These are phyloP conservation scores for Papiliotrema fonsecae DNA, from an alignment of 1,284 basidiomycete species.

Conservation along the genomic window DNA sequence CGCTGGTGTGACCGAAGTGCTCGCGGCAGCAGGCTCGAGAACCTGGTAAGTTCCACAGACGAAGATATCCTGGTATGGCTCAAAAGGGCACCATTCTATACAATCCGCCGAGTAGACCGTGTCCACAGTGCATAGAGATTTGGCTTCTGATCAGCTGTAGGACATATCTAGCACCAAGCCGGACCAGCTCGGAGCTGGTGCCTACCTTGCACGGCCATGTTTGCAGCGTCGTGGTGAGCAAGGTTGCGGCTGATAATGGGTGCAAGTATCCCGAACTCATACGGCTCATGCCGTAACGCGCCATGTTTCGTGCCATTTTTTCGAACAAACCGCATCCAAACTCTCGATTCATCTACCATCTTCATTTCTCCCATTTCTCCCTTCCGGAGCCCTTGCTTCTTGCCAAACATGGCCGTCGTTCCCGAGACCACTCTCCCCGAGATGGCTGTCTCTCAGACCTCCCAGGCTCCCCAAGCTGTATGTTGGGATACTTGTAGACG, in stretches of 20 bases:
- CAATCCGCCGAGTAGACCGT: slow-evolving; percentile 82
- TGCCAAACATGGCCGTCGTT: slow-evolving; percentile 3
- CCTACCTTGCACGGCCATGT: slow-evolving; percentile 1
- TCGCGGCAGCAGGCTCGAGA: slow-evolving; percentile 32
- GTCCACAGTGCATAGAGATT: slow-evolving; percentile 52
- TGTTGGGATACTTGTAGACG: no score
- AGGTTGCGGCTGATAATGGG: background rate
- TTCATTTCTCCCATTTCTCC: no score
- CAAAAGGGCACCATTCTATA: slow-evolving; percentile 78
- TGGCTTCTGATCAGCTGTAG: slow-evolving; percentile 14
- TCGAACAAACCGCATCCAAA: no score
- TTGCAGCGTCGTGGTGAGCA: background rate
- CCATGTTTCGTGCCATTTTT: no score
- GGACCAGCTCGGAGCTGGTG: no score
- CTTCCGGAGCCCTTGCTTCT: no score
- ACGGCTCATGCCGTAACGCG: no score
- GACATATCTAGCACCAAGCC: background rate
- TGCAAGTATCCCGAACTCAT: no score
- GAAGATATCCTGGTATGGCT: slow-evolving; percentile 59
- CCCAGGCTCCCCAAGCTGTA: background rate
- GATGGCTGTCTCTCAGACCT: background rate
- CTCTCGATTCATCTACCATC: no score
- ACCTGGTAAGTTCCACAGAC: slow-evolving; percentile 87
- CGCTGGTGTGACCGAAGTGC: background rate
- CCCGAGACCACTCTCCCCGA: background rate